Base-by-base conservation (phyloP, 2,329 filamentous ascomycete genomes). In the Colletotrichum orchidophilum region DNA sequence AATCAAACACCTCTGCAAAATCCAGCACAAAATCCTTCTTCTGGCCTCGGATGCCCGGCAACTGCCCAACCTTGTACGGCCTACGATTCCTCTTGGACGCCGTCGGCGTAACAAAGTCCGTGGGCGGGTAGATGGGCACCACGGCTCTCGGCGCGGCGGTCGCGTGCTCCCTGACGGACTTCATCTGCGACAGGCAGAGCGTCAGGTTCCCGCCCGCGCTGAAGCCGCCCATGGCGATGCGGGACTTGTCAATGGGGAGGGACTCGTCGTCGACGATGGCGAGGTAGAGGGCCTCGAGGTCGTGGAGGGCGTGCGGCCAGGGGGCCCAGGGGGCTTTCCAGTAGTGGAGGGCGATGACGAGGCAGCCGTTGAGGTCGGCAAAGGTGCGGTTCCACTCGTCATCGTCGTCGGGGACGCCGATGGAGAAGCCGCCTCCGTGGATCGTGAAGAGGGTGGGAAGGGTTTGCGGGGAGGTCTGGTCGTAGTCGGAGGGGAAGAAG, bases 201-300 rank as follows among this genome's bases (percentile, higher is more conserved):
- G 82, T 75, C 1, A 89, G 78, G 74, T 87, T 88, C 2, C 82
- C 87, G 29, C 87, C 87, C 0, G 87, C 86, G 39, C 84, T 86
- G 77, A 85, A 88, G 11, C 87, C 87, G 1, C 78, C 81, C 0
- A 88, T 71, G 0, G 82, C 81, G 5, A 87, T 79, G 26, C 78
- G 77, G 2, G 73, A 63, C 8, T 75, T 73, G 76, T 88, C 85
- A 72, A 88, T 81, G 3, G 85, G 85, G 0, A 89, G 80, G 0
- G 77, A 75, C 0, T 75, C 31, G 76, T 88, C 86, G 7, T 77
- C 75, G 11, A 88, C 79, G 12, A 85, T 77, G 11, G 82, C 81
- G 24, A 78, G 72, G 66, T 81, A 79, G 24, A 87, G 78, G 0
- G 83, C 83, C 27, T 82, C 83, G 26, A 87, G 70, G 74, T 89